A percentile compares a stretch with the other conserved stretches of the same genome.
phyloP scores from a whole-genome alignment of 176 grass and related monocot species.

The Bonia amplexicaulis region DNA sequence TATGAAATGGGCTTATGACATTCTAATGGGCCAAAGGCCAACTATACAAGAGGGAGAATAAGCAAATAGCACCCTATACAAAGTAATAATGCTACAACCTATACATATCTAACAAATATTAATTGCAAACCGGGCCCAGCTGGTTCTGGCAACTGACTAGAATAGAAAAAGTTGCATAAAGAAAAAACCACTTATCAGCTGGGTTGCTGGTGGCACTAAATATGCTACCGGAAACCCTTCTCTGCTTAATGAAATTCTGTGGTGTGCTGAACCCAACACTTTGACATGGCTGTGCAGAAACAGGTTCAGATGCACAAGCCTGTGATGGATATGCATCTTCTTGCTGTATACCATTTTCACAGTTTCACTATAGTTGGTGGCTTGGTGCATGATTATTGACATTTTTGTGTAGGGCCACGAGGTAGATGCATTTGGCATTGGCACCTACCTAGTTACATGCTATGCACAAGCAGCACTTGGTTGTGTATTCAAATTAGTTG shows the following conservation, averaged over 20 bases:
- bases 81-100: too few relatives aligned
- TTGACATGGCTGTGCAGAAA: not conserved
- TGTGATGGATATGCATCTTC: not conserved
- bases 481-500: slow-evolving; percentile 98
- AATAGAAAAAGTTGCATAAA: not conserved
- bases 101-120: not conserved
- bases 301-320: not conserved
- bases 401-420: slow-evolving; percentile 70
- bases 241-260: not conserved
- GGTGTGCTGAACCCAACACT: not conserved
- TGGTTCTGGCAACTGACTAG: not conserved
- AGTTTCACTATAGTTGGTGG: not conserved
- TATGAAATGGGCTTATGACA: too few relatives aligned
- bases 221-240: not conserved
- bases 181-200: not conserved
- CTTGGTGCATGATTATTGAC: slow-evolving; percentile 4
- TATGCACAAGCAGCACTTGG: slow-evolving; percentile 92
- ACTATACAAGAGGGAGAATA: too few relatives aligned
- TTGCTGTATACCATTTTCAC: not conserved
- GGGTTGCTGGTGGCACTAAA: not conserved
- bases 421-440: slow-evolving; percentile 90
- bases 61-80: too few relatives aligned
- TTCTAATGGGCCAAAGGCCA: too few relatives aligned
- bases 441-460: slow-evolving; percentile 92
- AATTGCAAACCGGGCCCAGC: not conserved